Percentiles rank a stretch among this genome's conserved stretches.
Evolutionary conservation across 495 filamentous ascomycete genomes (phyloP).

Genomic region (Aspergillus taichungensis): DNA sequence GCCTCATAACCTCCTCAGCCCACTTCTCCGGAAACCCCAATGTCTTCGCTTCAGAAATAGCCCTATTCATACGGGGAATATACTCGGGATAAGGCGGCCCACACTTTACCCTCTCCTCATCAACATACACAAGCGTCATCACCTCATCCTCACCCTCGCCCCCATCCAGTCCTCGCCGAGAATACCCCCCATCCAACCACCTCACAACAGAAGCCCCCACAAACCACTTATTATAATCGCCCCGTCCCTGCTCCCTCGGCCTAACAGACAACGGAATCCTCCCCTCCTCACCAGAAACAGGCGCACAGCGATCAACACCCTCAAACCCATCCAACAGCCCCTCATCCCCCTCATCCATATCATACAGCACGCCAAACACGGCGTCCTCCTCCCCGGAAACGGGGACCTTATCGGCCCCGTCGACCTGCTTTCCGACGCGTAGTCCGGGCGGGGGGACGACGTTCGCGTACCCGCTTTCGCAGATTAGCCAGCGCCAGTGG

Average conservation of each 20-base stretch:
- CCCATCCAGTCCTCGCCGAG: slow-evolving; percentile 1
- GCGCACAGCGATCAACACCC: slow-evolving; percentile 25
- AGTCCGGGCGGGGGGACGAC: slow-evolving; percentile 36
- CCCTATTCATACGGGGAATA: slow-evolving; percentile 58
- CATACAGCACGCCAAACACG: slow-evolving; percentile 56
- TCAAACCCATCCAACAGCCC: slow-evolving; percentile 33
- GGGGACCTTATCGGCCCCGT: slow-evolving; percentile 11
- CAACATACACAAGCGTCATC: slow-evolving; percentile 47
- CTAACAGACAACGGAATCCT: slow-evolving; percentile 33
- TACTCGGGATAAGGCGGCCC: slow-evolving; percentile 51
- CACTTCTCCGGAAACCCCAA: slow-evolving; percentile 49
- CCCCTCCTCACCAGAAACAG: not conserved
- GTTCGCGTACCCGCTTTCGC: slow-evolving; percentile 60
- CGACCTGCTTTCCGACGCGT: slow-evolving; percentile 17
- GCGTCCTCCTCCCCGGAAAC: slow-evolving; percentile 18
- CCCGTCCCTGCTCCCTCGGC: slow-evolving; percentile 27
- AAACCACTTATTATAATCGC: slow-evolving; percentile 36
- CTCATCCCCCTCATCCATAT: slow-evolving; percentile 35
- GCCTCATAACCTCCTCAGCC: slow-evolving; percentile 48
- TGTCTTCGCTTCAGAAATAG: slow-evolving; percentile 49
- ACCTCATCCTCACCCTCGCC: slow-evolving; percentile 34
- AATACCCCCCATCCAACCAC: slow-evolving; percentile 24
- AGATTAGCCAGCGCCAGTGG: slow-evolving; percentile 58
- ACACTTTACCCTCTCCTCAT: slow-evolving; percentile 27
- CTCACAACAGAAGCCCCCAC: slow-evolving; percentile 20